phyloP scores from a whole-genome alignment of 2,329 filamentous ascomycete species.

The Nectriaceae sp. region DNA sequence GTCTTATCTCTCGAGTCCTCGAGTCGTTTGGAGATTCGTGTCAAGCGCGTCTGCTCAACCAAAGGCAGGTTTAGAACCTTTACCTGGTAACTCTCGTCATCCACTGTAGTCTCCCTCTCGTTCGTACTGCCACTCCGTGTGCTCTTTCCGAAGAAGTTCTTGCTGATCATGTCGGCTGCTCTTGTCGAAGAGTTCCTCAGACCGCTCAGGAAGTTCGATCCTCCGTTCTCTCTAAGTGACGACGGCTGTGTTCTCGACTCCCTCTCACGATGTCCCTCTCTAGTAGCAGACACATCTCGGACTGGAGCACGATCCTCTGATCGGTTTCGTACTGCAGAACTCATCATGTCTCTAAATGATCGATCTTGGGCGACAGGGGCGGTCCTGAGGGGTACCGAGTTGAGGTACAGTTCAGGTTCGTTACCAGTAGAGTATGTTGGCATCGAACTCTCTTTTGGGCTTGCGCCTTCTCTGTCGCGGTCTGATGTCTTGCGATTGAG shows the following conservation, averaged over 20 bases:
- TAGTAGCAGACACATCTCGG: slow-evolving; percentile 45
- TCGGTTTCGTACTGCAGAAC: slow-evolving; percentile 65
- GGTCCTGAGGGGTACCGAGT: slow-evolving; percentile 51
- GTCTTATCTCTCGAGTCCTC: slow-evolving; percentile 92
- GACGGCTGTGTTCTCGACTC: slow-evolving; percentile 53
- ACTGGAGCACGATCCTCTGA: slow-evolving; percentile 66
- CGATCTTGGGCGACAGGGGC: slow-evolving; percentile 67
- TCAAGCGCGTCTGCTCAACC: slow-evolving; percentile 85
- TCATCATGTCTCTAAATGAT: slow-evolving; percentile 68
- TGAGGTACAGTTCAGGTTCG: slow-evolving; percentile 32
- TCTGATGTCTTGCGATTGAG: slow-evolving; percentile 54
- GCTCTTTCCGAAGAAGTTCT: slow-evolving; percentile 80
- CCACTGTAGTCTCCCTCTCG: slow-evolving; percentile 65
- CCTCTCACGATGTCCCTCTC: slow-evolving; percentile 48
- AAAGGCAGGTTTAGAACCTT: slow-evolving; percentile 85
- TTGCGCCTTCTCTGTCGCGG: slow-evolving; percentile 50
- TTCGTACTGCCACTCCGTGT: slow-evolving; percentile 69
- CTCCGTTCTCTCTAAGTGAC: slow-evolving; percentile 59
- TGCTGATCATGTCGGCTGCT: slow-evolving; percentile 74
- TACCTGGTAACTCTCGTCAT: slow-evolving; percentile 81
- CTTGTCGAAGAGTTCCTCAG: slow-evolving; percentile 28
- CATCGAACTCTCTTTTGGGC: slow-evolving; percentile 37
- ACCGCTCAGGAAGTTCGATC: slow-evolving; percentile 36
- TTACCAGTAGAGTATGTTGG: slow-evolving; percentile 19
- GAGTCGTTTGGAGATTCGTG: slow-evolving; percentile 85